phyloP scores from a whole-genome alignment of 2,329 filamentous ascomycete species.

The Aspergillus arachidicola region DNA sequence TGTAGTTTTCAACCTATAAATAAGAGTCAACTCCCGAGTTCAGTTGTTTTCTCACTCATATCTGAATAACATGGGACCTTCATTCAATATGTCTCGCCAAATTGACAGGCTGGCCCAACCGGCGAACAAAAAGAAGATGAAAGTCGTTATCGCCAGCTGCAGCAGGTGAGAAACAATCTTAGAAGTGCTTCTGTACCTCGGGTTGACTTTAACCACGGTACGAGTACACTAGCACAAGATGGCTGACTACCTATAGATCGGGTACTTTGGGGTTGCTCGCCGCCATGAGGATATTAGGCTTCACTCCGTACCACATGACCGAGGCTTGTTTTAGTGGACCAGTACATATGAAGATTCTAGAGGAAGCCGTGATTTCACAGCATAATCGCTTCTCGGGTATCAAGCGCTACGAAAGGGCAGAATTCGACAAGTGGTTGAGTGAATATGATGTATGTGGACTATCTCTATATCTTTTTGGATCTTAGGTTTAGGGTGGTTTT shows the following conservation, averaged over 20 bases:
- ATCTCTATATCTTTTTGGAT: no score
- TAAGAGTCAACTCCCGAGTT: not conserved
- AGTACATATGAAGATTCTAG: constrained; percentile 20
- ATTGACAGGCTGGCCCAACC: constrained; percentile 23
- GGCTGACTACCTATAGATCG: constrained; percentile 14
- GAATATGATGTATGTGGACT: constrained; percentile 20
- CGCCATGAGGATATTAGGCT: constrained; percentile 27
- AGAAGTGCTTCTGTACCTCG: not conserved
- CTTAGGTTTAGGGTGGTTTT: not conserved
- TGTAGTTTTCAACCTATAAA: not conserved
- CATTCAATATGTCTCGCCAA: constrained; percentile 23
- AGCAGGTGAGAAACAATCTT: constrained; percentile 19
- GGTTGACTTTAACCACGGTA: fast-evolving
- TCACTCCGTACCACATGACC: constrained; percentile 25
- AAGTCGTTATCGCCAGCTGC: constrained; percentile 25
- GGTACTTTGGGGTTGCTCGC: constrained; percentile 26
- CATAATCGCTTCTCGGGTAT: constrained; percentile 22
- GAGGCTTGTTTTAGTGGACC: constrained; percentile 15
- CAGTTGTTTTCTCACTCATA: not conserved
- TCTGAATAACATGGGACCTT: not conserved
- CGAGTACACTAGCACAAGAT: not conserved
- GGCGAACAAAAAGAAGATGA: constrained; percentile 19
- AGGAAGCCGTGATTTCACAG: constrained; percentile 21
- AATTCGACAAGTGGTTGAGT: constrained; percentile 26
- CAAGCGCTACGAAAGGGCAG: constrained; percentile 16